Evolutionary conservation across 805 yeast species (phyloP).

Genomic region (Saccharomycopsis fibuligera): DNA sequence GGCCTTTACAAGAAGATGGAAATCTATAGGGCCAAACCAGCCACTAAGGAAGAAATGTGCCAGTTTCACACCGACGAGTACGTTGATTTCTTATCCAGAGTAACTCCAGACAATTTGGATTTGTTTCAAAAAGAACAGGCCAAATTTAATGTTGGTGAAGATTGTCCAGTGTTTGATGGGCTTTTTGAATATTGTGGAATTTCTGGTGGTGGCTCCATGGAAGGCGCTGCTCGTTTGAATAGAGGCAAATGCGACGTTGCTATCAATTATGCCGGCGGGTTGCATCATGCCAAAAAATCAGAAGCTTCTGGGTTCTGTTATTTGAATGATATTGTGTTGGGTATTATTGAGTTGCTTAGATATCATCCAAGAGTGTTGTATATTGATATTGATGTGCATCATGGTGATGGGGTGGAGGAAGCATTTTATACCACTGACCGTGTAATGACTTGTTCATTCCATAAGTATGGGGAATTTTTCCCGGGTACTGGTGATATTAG

Average conservation of each 20-base stretch:
- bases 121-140: constrained; percentile 81
- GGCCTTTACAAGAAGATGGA: constrained; percentile 97
- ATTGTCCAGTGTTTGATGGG: constrained; percentile 80
- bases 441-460: constrained; percentile 87
- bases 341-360: constrained; percentile 70
- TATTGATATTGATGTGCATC: constrained; percentile 88
- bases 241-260: constrained; percentile 86
- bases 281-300: constrained; percentile 87
- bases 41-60: constrained; percentile 96
- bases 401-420: constrained; percentile 94
- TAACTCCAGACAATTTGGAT: constrained; percentile 87
- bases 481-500: constrained; percentile 89
- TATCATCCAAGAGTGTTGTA: constrained; percentile 82
- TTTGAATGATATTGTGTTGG: constrained; percentile 82
- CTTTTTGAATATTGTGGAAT: constrained; percentile 69
- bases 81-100: constrained; percentile 84
- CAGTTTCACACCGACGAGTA: constrained; percentile 98
- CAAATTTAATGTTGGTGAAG: constrained; percentile 95
- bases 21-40: constrained; percentile 93
- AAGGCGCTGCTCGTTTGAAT: constrained; percentile 79
- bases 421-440: constrained; percentile 89
- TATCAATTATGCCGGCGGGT: constrained; percentile 88
- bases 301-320: constrained; percentile 91
- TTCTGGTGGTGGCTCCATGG: constrained; percentile 85
- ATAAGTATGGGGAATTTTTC: constrained; percentile 81